These are phyloP conservation scores for Tulasnella calospora DNA, from an alignment of 768 basidiomycete species.

Conservation along the genomic window DNA sequence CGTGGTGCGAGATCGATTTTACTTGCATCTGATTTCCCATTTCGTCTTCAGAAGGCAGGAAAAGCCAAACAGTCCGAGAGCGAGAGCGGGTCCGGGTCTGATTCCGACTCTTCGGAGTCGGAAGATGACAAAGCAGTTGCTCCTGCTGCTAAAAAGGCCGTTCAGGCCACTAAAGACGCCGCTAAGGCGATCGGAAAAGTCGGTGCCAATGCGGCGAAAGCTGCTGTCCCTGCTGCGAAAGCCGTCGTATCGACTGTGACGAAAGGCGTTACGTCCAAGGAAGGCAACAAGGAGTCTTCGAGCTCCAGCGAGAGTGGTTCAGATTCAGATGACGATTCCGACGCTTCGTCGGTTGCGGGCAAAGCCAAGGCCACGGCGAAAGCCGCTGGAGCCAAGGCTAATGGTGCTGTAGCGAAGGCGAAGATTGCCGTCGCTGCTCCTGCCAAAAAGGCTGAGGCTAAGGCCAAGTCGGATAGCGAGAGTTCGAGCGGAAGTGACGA, in stretches of 20 bases:
- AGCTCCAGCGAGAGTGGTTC: not conserved
- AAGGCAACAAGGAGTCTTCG: conserved; percentile 23
- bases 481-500: conserved; percentile 33
- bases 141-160: conserved; percentile 13
- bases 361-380: conserved; percentile 1
- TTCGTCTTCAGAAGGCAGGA: not conserved
- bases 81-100: conserved; percentile 14
- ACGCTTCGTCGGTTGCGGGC: not conserved
- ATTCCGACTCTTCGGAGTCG: conserved; percentile 28
- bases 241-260: conserved; percentile 14
- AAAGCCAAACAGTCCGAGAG: not conserved
- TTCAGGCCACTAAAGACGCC: not conserved
- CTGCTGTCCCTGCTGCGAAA: conserved; percentile 22
- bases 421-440: conserved; percentile 25
- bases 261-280: conserved; percentile 38
- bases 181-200: conserved; percentile 6
- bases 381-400: not conserved
- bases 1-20: not conserved
- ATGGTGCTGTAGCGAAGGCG: conserved; percentile 20
- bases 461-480: conserved; percentile 30
- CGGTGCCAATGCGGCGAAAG: conserved; percentile 11
- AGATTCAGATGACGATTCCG: conserved; percentile 1
- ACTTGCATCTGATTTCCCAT: not conserved
- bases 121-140: conserved; percentile 6
- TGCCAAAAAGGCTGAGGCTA: conserved; percentile 30